phyloP scores from a whole-genome alignment of 2,329 filamentous ascomycete species.

The Sporothrix schenckii region DNA sequence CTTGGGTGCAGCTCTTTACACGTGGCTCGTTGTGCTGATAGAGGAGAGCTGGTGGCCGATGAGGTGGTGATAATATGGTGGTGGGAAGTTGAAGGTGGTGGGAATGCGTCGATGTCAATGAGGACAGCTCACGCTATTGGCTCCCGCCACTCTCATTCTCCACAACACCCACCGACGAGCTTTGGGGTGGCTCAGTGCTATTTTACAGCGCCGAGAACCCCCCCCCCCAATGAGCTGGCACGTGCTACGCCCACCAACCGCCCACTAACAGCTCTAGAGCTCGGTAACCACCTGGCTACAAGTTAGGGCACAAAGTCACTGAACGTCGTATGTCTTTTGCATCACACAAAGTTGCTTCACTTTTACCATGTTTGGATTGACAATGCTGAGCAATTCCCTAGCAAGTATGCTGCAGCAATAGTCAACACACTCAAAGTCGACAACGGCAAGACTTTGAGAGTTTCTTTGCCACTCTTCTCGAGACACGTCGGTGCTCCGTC shows the following conservation, averaged over 20 bases:
- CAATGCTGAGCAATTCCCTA: no score
- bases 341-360: no score
- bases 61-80: constrained; percentile 13
- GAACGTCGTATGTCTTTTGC: no score
- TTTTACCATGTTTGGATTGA: no score
- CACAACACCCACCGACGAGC: neutral
- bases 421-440: no score
- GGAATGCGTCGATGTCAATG: constrained; percentile 22
- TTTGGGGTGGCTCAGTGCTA: neutral
- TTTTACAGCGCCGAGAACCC: neutral
- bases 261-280: neutral
- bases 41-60: constrained; percentile 13
- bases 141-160: neutral
- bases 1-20: constrained; percentile 6
- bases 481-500: no score
- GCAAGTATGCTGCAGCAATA: no score
- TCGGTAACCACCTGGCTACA: no score
- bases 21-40: constrained; percentile 17
- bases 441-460: no score
- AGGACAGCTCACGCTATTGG: constrained; percentile 17
- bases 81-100: neutral
- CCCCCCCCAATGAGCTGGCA: neutral
- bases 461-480: no score
- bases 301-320: no score
- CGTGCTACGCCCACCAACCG: neutral